A percentile compares a stretch with the other conserved stretches of the same genome.
Evolutionary conservation across 202 grass and related monocot species (phyloP).

Genomic region (Bolboschoenoplectus hybrid): DNA sequence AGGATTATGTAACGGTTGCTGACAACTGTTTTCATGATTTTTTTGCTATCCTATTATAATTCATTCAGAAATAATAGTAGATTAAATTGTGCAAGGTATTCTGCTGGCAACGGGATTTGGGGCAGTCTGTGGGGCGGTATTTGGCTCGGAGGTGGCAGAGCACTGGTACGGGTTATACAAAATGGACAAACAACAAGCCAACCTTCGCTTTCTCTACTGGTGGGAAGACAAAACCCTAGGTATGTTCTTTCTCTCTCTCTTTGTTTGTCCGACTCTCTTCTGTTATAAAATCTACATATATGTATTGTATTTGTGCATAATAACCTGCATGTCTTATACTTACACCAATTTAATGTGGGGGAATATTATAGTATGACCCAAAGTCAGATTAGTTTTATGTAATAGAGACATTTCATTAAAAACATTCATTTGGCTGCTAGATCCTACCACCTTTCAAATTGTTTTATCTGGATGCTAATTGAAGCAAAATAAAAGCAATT

Average conservation of each 20-base stretch:
- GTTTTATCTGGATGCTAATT: neutral
- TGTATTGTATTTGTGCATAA: neutral
- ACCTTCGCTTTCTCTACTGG: slow-evolving; percentile 98
- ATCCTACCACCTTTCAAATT: neutral
- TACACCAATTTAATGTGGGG: neutral
- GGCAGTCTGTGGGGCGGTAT: slow-evolving; percentile 67
- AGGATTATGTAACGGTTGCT: neutral
- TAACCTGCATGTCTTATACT: neutral
- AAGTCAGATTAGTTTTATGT: neutral
- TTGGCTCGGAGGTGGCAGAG: slow-evolving; percentile 88
- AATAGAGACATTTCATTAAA: neutral
- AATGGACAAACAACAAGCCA: slow-evolving; percentile 81
- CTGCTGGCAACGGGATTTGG: slow-evolving; percentile 80
- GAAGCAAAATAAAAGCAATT: neutral
- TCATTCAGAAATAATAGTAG: neutral
- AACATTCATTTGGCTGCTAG: neutral
- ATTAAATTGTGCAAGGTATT: slow-evolving; percentile 50
- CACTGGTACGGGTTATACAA: slow-evolving; percentile 92
- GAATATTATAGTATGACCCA: neutral
- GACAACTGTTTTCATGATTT: neutral
- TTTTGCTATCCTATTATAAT: neutral
- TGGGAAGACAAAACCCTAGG: slow-evolving; percentile 99
- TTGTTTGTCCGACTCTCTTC: neutral
- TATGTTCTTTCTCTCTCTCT: slow-evolving; percentile 39
- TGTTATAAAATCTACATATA: neutral